Conservation (phyloP, 106 monocot species). For the Platanthera guangdongensis region DNA sequence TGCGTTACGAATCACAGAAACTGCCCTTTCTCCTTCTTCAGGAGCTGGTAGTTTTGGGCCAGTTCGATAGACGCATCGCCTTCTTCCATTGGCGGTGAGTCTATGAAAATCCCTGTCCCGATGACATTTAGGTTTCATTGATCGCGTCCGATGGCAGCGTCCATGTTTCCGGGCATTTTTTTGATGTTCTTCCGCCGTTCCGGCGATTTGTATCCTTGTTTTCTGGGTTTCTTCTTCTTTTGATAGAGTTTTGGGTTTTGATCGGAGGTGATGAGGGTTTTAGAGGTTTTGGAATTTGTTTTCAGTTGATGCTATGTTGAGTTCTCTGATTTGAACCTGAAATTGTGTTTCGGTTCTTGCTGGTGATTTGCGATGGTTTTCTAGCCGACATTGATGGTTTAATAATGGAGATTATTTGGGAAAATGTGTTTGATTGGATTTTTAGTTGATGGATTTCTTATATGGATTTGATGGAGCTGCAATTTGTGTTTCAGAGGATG, state of each 20-base stretch:
- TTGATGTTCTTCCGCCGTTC: conserved; percentile 5
- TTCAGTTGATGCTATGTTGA: conserved; percentile 6
- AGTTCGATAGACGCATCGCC: not conserved
- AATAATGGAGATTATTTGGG: not conserved
- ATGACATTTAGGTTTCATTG: conserved; percentile 1
- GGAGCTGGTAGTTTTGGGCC: not conserved
- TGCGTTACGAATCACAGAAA: conserved; percentile 11
- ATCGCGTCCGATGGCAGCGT: not conserved
- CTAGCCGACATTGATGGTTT: not conserved
- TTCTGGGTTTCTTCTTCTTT: not conserved
- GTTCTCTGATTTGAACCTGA: not conserved
- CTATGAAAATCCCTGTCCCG: not conserved
- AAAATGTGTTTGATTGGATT: not conserved
- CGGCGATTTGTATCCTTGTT: not conserved
- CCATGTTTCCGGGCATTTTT: not conserved
- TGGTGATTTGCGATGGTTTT: not conserved
- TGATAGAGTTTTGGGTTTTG: not conserved
- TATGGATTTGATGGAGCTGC: not conserved
- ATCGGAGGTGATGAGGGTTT: conserved; percentile 10
- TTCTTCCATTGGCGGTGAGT: conserved; percentile 11
- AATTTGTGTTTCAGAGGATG: not conserved
- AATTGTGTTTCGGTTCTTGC: not conserved
- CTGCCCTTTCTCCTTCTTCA: conserved; percentile 3
- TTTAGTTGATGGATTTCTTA: not conserved
- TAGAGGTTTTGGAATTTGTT: conserved; percentile 12